Conservation (phyloP, 2,329 filamentous ascomycete species). For the Tetracladium maxilliforme region DNA sequence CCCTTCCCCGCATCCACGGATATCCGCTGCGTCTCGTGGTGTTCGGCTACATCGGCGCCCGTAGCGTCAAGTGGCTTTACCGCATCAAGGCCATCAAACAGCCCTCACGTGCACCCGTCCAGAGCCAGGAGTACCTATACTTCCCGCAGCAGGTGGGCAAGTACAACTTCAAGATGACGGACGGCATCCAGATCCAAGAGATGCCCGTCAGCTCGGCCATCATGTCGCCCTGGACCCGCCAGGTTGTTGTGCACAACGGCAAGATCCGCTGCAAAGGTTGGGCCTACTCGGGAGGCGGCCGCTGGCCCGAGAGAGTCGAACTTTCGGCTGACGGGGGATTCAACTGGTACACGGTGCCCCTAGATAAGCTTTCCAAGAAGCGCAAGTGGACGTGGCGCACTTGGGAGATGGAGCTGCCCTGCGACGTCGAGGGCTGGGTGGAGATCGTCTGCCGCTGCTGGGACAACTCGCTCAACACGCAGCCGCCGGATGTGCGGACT, state of each 20-base stretch:
- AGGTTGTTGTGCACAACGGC: slow-evolving; percentile 11
- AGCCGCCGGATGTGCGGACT: slow-evolving; percentile 36
- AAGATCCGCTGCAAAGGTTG: slow-evolving; percentile 36
- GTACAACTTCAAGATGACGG: slow-evolving; percentile 49
- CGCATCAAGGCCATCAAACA: slow-evolving; percentile 43
- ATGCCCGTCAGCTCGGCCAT: slow-evolving; percentile 56
- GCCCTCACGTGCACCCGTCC: slow-evolving; percentile 40
- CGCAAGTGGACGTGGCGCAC: slow-evolving; percentile 48
- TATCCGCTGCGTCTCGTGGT: slow-evolving; percentile 48
- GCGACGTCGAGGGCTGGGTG: slow-evolving; percentile 45
- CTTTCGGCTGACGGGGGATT: slow-evolving; percentile 47
- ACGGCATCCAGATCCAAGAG: slow-evolving; percentile 57
- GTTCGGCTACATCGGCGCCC: slow-evolving; percentile 50
- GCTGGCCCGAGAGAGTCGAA: slow-evolving; percentile 52
- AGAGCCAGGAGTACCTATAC: slow-evolving; percentile 52
- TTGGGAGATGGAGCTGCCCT: slow-evolving; percentile 48
- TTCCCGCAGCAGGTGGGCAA: slow-evolving; percentile 56
- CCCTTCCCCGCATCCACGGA: slow-evolving; percentile 50
- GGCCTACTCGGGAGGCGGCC: slow-evolving; percentile 53
- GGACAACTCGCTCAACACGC: slow-evolving; percentile 48
- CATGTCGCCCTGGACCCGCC: slow-evolving; percentile 30
- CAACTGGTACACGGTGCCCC: slow-evolving; percentile 50
- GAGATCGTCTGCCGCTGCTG: slow-evolving; percentile 43
- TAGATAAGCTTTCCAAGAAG: slow-evolving; percentile 45
- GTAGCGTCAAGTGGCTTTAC: slow-evolving; percentile 56